Conservation (phyloP, 2,329 filamentous ascomycete genomes). For the Alternaria sp. region DNA sequence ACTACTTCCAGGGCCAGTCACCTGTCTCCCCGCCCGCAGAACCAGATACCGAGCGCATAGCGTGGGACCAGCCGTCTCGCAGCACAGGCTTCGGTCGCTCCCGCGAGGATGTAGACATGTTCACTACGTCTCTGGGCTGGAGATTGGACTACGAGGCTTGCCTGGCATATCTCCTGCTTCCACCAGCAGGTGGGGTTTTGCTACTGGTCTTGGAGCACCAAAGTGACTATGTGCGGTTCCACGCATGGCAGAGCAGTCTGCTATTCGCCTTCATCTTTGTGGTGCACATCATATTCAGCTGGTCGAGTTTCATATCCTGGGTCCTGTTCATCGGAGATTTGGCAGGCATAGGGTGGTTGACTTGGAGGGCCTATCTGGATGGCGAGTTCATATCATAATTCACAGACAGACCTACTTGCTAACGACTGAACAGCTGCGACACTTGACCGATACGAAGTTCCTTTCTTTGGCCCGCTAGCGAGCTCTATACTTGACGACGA, state of each 20-base stretch:
- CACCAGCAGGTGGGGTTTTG: slow-evolving; percentile 85
- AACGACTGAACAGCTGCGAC: slow-evolving; percentile 62
- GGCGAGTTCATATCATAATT: slow-evolving; percentile 60
- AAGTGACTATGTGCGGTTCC: slow-evolving; percentile 97
- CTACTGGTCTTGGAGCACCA: slow-evolving; percentile 89
- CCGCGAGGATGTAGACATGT: slow-evolving; percentile 76
- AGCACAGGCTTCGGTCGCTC: slow-evolving; percentile 35
- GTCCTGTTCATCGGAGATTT: slow-evolving; percentile 80
- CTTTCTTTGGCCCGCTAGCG: slow-evolving; percentile 84
- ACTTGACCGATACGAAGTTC: slow-evolving; percentile 78
- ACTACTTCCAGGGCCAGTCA: slow-evolving; percentile 44
- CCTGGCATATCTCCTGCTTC: slow-evolving; percentile 84
- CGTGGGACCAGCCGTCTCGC: slow-evolving; percentile 35
- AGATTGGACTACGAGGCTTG: slow-evolving; percentile 90
- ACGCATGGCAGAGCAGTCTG: slow-evolving; percentile 93
- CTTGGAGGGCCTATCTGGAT: slow-evolving; percentile 83
- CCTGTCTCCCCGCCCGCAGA: slow-evolving; percentile 5
- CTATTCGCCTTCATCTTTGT: slow-evolving; percentile 76
- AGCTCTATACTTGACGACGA: slow-evolving; percentile 93
- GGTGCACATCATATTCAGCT: slow-evolving; percentile 85
- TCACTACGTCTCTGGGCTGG: slow-evolving; percentile 88
- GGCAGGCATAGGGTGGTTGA: slow-evolving; percentile 77
- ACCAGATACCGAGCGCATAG: slow-evolving; percentile 37
- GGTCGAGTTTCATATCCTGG: slow-evolving; percentile 86
- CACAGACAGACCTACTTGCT: slow-evolving; percentile 4